Percentiles rank a stretch among this genome's conserved stretches.
Evolutionary conservation across 2,329 filamentous ascomycete species (phyloP).

Genomic region (Lachnellula willkommii): DNA sequence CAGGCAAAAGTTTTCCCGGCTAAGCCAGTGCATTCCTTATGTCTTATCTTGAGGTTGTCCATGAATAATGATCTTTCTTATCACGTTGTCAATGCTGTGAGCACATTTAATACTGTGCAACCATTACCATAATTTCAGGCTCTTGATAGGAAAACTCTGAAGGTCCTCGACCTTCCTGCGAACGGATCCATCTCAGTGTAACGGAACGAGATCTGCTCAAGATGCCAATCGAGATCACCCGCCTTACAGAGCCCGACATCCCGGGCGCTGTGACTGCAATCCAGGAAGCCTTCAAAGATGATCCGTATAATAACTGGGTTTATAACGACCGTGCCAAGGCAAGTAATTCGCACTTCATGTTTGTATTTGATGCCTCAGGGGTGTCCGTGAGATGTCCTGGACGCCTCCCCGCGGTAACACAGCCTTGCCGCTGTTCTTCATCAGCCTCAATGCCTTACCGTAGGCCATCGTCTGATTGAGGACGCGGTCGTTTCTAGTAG

Average conservation of each 20-base stretch:
- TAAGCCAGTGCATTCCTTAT: too few species aligned
- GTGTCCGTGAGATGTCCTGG: background rate
- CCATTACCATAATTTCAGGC: background rate
- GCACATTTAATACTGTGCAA: too few species aligned
- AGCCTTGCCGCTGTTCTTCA: slow-evolving; percentile 3
- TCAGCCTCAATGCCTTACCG: background rate
- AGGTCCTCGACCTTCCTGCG: background rate
- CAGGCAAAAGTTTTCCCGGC: too few species aligned
- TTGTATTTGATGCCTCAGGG: background rate
- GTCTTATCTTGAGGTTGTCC: too few species aligned
- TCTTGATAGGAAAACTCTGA: background rate
- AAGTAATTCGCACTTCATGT: slow-evolving; percentile 19
- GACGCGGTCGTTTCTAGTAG: background rate
- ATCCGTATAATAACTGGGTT: slow-evolving; percentile 63
- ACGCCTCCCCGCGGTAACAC: background rate
- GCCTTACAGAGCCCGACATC: slow-evolving; percentile 54
- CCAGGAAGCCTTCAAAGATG: slow-evolving; percentile 59
- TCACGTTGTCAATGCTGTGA: too few species aligned
- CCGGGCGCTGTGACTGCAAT: slow-evolving; percentile 59
- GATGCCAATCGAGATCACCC: slow-evolving; percentile 51
- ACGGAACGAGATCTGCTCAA: background rate
- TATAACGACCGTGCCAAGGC: slow-evolving; percentile 54
- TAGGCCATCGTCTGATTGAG: background rate
- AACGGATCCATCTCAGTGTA: background rate
- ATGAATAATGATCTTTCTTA: too few species aligned